phyloP scores from a whole-genome alignment of 345 rosid genomes.

The Limnanthes douglasii region DNA sequence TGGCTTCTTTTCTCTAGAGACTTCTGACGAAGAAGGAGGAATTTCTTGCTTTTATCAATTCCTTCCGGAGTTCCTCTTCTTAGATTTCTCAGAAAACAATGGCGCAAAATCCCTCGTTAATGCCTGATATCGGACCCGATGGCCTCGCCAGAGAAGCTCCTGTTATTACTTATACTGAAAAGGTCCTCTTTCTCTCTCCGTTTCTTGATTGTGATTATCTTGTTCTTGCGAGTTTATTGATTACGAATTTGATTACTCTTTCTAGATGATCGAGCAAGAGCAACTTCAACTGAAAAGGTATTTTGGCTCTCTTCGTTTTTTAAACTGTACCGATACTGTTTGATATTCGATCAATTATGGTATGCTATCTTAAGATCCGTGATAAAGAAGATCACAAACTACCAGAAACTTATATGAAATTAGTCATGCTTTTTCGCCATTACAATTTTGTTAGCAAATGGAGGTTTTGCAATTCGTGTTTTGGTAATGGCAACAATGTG shows the following conservation, averaged over 20 bases:
- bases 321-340: too few species aligned
- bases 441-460: too few species aligned
- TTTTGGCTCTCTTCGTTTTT: too few species aligned
- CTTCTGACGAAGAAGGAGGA: conserved; percentile 6
- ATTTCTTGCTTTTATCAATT: too few species aligned
- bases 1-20: too few species aligned
- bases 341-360: too few species aligned
- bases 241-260: conserved; percentile 8
- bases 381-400: too few species aligned
- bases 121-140: conserved; percentile 77
- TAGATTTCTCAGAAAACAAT: conserved; percentile 11
- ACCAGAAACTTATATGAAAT: too few species aligned
- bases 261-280: conserved; percentile 73
- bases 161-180: conserved; percentile 82
- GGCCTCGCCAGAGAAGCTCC: conserved; percentile 80
- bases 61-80: neutral
- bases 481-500: too few species aligned
- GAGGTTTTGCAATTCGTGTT: too few species aligned
- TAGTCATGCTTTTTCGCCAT: too few species aligned
- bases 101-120: conserved; percentile 51
- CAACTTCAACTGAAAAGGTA: conserved; percentile 79
- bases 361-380: too few species aligned
- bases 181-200: conserved; percentile 22
- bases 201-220: neutral
- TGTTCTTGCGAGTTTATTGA: conserved; percentile 4